phyloP scores from a whole-genome alignment of 768 basidiomycete species.

The Boletus pseudo-olivaceus region DNA sequence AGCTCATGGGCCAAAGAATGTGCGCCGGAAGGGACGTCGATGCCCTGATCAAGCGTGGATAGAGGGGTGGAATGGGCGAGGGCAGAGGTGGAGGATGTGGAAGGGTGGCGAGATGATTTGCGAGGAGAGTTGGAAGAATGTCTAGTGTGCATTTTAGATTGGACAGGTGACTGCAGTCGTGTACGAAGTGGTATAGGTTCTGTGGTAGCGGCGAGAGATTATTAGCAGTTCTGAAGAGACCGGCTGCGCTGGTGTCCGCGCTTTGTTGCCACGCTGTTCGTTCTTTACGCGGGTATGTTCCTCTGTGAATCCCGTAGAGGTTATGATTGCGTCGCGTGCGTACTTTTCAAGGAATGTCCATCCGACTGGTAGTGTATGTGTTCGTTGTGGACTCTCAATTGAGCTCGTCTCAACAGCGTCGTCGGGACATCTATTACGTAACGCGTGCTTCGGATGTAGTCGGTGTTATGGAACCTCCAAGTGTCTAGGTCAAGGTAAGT shows the following conservation, averaged over 20 bases:
- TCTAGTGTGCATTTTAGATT: slow-evolving; percentile 25
- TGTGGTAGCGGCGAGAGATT: slow-evolving; percentile 10
- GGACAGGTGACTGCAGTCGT: neutral
- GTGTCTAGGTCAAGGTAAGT: neutral
- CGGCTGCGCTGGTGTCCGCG: slow-evolving; percentile 1
- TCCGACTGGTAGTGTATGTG: slow-evolving; percentile 17
- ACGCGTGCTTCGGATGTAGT: neutral
- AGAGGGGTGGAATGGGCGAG: slow-evolving; percentile 27
- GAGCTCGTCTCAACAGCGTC: no score
- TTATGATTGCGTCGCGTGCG: slow-evolving; percentile 8
- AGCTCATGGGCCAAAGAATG: slow-evolving; percentile 86
- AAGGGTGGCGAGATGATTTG: slow-evolving; percentile 31
- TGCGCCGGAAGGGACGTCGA: slow-evolving; percentile 28
- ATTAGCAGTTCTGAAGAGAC: slow-evolving; percentile 12
- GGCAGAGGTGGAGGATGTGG: slow-evolving; percentile 17
- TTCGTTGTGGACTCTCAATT: neutral
- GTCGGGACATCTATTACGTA: slow-evolving; percentile 16
- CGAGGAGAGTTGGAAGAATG: slow-evolving; percentile 27
- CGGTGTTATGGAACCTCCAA: neutral
- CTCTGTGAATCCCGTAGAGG: neutral
- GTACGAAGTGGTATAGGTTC: slow-evolving; percentile 9
- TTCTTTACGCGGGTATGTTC: slow-evolving; percentile 3
- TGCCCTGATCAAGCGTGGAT: slow-evolving; percentile 31
- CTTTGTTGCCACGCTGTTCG: slow-evolving; percentile 5
- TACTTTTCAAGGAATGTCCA: slow-evolving; percentile 27